phyloP scores from a whole-genome alignment of 352 stramenopile genomes.

The Pythium plurisporium region DNA sequence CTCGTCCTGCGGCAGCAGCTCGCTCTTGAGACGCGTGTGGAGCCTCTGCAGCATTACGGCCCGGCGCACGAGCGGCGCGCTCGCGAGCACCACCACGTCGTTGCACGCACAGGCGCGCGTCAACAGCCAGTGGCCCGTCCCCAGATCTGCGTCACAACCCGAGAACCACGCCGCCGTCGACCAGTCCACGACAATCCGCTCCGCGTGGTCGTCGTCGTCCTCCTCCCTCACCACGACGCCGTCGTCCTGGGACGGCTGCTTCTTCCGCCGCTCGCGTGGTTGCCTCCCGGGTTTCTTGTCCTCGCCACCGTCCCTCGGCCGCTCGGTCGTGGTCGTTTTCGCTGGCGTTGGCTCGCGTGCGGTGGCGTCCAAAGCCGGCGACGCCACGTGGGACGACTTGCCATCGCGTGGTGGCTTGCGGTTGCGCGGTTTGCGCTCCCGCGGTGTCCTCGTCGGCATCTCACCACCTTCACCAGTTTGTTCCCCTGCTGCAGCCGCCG shows the following conservation, averaged over 20 bases:
- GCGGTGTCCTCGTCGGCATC: not conserved
- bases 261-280: not conserved
- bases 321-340: not conserved
- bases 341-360: not conserved
- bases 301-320: not conserved
- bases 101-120: slow-evolving; percentile 41
- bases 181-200: slow-evolving; percentile 19
- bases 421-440: not conserved
- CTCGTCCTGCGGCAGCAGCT: slow-evolving; percentile 28
- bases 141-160: slow-evolving; percentile 35
- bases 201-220: not conserved
- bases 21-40: slow-evolving; percentile 27
- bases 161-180: slow-evolving; percentile 42
- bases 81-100: slow-evolving; percentile 31
- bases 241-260: not conserved
- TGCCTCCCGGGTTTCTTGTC: not conserved
- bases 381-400: not conserved
- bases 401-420: not conserved
- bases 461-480: not conserved
- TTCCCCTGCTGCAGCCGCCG: not conserved
- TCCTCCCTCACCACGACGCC: not conserved
- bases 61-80: slow-evolving; percentile 22
- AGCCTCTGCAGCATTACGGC: slow-evolving; percentile 39
- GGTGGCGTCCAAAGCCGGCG: not conserved
- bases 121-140: slow-evolving; percentile 56